Evolutionary conservation across 345 rosid genomes (phyloP), one percentile per base, ranked within the genome.

Genomic region (Aquilaria yunnanensis): DNA sequence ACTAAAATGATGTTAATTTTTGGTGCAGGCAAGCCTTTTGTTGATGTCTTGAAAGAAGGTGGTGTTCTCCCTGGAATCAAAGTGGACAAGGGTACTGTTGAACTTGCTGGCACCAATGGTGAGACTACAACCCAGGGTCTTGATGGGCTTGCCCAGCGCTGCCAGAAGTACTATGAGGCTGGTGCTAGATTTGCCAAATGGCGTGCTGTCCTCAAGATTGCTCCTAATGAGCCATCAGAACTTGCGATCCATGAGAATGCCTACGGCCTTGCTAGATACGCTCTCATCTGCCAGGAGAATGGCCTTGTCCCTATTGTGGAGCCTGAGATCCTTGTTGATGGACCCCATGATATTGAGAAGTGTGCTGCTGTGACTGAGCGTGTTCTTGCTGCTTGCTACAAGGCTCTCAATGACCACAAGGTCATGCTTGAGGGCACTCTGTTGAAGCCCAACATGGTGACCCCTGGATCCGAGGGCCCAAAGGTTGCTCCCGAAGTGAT

Each of bases 101-200:
- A 74, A 70, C 85, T 93, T 23, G 73, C 89, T 29, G 98, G 95
- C 8, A 93, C 98, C 68, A 79, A 88, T 2, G 94, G 94, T 29
- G 98, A 93, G 80, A 93, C 98, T 7, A 88, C 96, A 16, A 93
- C 97, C 6, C 90, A 83, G 66, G 97, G 98, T 69, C 92, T 88
- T 2, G 98, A 93, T 64, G 94, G 90, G 51, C 97, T 93, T 45
- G 97, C 79, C 29, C 81, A 85, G 2, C 89, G 97, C 32, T 93
- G 98, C 77, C 76, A 78, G 65, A 83, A 92, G 73, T 92, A 90
- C 71, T 92, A 90, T 1, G 88, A 79, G 32, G 94, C 93, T 37
- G 97, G 96, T 78, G 97, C 98, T 54, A 88, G 94, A 41, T 93
- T 93, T 16, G 96, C 98, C 14, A 93, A 93, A 59, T 93, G 98